Evolutionary conservation across 2,329 filamentous ascomycete species (phyloP), one percentile per base, ranked within the genome.

Genomic region (Westerdykella ornata): DNA sequence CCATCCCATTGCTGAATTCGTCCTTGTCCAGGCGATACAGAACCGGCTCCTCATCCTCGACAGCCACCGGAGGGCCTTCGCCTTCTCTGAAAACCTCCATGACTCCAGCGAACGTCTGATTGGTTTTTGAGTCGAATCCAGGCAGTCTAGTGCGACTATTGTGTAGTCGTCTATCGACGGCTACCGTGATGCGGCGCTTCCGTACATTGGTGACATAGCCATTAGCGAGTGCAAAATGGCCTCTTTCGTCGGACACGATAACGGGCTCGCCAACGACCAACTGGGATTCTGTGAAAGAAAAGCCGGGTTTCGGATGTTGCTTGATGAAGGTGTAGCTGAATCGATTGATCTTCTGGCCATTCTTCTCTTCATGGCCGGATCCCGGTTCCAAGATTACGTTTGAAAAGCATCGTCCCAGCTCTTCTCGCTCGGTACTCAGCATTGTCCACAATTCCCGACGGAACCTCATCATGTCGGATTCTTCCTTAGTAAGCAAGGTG

Each of bases 1-100:
- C 88, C 87, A 98, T 94, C 43, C 92, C 92, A 56, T 94, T 97
- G 67, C 88, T 94, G 66, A 98, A 98, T 60, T 98, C 92, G 56
- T 98, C 92, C 62, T 96, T 96, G 67, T 98, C 92, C 3, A 98
- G 72, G 17, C 92, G 84, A 56, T 95, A 98, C 37, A 80, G 73
- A 5, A 84, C 69, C 3, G 77, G 77, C 3, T 75, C 64, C 42
- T 74, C 71, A 43, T 74, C 71, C 1, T 68, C 28, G 71, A 72
- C 45, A 58, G 47, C 35, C 4, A 51, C 18, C n/a, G 41, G 33
- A 4, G 40, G 18, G n/a, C 46, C 34, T 14, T 59, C 56, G 12
- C 60, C 77, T 53, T 81, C 75, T 4, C 72, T 72, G 11, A 73
- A 75, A 18, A 94, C 82, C 51, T 94, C 85, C 87, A 96, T 95